These are phyloP conservation scores for Raffaelea deltoideospora DNA, from an alignment of 2,329 filamentous ascomycete species.

Conservation along the genomic window DNA sequence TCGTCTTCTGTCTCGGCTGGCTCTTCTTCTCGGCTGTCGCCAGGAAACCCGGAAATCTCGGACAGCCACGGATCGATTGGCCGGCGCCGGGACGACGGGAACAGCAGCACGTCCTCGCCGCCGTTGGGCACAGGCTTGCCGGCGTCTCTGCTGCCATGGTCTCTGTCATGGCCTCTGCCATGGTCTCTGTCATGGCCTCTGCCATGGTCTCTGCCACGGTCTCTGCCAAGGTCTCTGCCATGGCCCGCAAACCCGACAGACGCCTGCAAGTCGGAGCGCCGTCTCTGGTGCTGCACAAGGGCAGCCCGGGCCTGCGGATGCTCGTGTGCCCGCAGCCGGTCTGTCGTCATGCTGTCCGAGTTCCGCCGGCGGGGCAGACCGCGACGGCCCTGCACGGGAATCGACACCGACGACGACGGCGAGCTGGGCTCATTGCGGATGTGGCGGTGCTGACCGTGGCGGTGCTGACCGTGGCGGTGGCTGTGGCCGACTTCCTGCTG, in stretches of 20 bases:
- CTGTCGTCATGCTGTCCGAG: not conserved
- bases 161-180: not conserved
- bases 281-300: too few relatives aligned
- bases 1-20: not conserved
- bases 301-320: too few relatives aligned
- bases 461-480: not conserved
- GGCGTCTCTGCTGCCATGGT: not conserved
- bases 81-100: not conserved
- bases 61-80: conserved; percentile 8
- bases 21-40: not conserved
- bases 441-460: not conserved
- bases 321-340: too few relatives aligned
- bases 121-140: too few relatives aligned
- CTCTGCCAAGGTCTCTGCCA: too few relatives aligned
- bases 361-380: not conserved
- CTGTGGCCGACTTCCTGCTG: not conserved
- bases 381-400: not conserved
- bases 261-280: too few relatives aligned
- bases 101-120: not conserved
- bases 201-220: too few relatives aligned
- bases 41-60: conserved; percentile 1
- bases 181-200: too few relatives aligned
- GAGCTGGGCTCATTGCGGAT: too few relatives aligned
- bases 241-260: too few relatives aligned
- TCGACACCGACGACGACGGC: not conserved